Conservation (phyloP, 1,284 basidiomycete species). For the Sanghuangporus sanghuang region DNA sequence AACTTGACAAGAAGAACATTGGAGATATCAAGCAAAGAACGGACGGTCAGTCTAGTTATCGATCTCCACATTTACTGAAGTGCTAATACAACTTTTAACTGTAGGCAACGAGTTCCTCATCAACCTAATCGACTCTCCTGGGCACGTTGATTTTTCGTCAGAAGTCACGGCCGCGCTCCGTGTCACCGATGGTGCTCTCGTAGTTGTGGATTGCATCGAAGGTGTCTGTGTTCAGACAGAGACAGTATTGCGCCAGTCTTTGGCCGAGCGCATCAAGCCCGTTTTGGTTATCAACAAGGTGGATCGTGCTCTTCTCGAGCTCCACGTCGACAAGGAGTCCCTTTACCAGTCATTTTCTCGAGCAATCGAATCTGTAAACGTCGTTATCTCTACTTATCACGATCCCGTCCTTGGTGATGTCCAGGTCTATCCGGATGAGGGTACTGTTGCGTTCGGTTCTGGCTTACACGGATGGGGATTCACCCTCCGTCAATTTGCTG, state of each 20-base stretch:
- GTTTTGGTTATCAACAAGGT: constrained; percentile 99
- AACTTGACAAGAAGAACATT: constrained; percentile 88
- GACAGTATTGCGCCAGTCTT: constrained; percentile 97
- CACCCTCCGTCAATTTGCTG: constrained; percentile 96
- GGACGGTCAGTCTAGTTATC: constrained; percentile 49
- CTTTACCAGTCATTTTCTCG: constrained; percentile 98
- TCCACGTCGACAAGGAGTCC: constrained; percentile 96
- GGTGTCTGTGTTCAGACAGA: constrained; percentile 99
- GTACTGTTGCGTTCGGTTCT: constrained; percentile 98
- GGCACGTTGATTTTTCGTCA: constrained; percentile 99
- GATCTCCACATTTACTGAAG: background rate
- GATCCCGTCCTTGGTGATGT: constrained; percentile 94
- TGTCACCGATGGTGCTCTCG: constrained; percentile 98
- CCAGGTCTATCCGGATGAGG: constrained; percentile 98
- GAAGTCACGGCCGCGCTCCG: constrained; percentile 99
- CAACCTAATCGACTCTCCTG: constrained; percentile 99
- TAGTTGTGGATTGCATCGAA: constrained; percentile 99
- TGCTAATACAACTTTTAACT: constrained; percentile 9
- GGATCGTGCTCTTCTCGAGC: constrained; percentile 98
- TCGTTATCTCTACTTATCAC: constrained; percentile 98
- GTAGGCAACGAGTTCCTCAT: constrained; percentile 96
- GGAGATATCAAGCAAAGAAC: constrained; percentile 90
- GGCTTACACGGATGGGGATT: constrained; percentile 99
- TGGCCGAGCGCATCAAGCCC: constrained; percentile 98
- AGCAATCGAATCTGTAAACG: constrained; percentile 98